phyloP scores from a whole-genome alignment of 2,329 filamentous ascomycete genomes.

The Aspergillus floridensis region DNA sequence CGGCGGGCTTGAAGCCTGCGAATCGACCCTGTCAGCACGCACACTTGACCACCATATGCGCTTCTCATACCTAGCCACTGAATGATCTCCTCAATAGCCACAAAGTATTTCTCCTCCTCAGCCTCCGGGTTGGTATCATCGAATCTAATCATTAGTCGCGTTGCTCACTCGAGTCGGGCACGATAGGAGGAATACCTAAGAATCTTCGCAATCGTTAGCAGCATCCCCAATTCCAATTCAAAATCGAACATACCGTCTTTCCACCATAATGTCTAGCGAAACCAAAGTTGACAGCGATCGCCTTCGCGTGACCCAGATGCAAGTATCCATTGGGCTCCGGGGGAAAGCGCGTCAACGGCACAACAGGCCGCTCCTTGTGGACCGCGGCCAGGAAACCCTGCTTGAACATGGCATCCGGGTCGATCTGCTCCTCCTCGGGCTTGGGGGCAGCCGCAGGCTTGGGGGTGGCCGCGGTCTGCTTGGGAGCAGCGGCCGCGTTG shows the following conservation, averaged over 20 bases:
- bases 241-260: slow-evolving; percentile 34
- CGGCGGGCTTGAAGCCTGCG: slow-evolving; percentile 68
- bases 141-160: slow-evolving; percentile 62
- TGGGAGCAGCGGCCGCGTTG: slow-evolving; percentile 40
- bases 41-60: not conserved
- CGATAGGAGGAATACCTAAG: slow-evolving; percentile 5
- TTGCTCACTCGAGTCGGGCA: slow-evolving; percentile 58
- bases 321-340: slow-evolving; percentile 91
- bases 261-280: slow-evolving; percentile 84
- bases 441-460: slow-evolving; percentile 27
- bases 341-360: slow-evolving; percentile 67
- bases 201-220: slow-evolving; percentile 12
- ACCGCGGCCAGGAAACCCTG: slow-evolving; percentile 72
- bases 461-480: slow-evolving; percentile 39
- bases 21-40: not conserved
- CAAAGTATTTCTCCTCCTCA: slow-evolving; percentile 86
- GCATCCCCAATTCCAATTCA: not conserved
- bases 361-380: slow-evolving; percentile 62
- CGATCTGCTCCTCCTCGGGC: slow-evolving; percentile 23
- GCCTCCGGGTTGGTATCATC: slow-evolving; percentile 96
- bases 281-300: slow-evolving; percentile 94
- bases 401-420: slow-evolving; percentile 71
- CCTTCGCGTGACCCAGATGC: slow-evolving; percentile 92
- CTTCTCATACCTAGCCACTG: slow-evolving; percentile 61
- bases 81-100: slow-evolving; percentile 84